These are phyloP conservation scores for Thielaviopsis musarum DNA, from an alignment of 2,329 filamentous ascomycete genomes.

Conservation along the genomic window DNA sequence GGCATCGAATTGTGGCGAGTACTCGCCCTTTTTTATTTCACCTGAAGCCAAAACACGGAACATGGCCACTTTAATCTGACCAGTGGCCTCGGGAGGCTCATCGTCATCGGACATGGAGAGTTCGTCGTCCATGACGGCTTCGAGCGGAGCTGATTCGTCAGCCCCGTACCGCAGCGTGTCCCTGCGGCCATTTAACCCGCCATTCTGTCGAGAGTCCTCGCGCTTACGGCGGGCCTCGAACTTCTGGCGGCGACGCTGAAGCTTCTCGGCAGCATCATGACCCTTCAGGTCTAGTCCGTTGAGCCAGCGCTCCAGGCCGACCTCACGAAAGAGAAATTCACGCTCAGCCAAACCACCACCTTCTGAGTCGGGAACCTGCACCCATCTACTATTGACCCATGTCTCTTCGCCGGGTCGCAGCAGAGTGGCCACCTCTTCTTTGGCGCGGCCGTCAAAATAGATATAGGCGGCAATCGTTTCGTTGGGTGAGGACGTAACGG, in stretches of 20 bases:
- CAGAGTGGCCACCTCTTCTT: conserved; percentile 93
- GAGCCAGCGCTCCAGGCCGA: conserved; percentile 88
- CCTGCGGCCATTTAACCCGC: conserved; percentile 15
- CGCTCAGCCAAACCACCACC: conserved; percentile 89
- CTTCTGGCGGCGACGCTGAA: conserved; percentile 77
- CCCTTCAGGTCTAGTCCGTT: conserved; percentile 93
- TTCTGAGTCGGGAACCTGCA: conserved; percentile 79
- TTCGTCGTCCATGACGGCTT: conserved; percentile 50
- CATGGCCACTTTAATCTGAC: conserved; percentile 95
- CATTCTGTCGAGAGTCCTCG: conserved; percentile 24
- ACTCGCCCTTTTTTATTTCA: conserved; percentile 95
- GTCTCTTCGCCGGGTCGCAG: conserved; percentile 88
- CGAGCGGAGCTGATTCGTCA: conserved; percentile 57
- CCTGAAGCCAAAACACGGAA: conserved; percentile 90
- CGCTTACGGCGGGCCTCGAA: conserved; percentile 51
- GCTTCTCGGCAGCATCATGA: conserved; percentile 73
- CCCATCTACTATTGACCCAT: conserved; percentile 98
- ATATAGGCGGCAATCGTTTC: conserved; percentile 98
- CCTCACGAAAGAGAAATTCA: conserved; percentile 93
- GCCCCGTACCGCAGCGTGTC: conserved; percentile 66
- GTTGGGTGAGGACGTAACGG: conserved; percentile 81
- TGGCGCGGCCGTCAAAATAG: conserved; percentile 88
- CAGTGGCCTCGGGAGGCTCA: conserved; percentile 81
- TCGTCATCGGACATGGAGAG: conserved; percentile 70
- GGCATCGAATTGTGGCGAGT: conserved; percentile 92